phyloP scores from a whole-genome alignment of 2,329 filamentous ascomycete genomes.

The Rhytidhysteron rufulum region DNA sequence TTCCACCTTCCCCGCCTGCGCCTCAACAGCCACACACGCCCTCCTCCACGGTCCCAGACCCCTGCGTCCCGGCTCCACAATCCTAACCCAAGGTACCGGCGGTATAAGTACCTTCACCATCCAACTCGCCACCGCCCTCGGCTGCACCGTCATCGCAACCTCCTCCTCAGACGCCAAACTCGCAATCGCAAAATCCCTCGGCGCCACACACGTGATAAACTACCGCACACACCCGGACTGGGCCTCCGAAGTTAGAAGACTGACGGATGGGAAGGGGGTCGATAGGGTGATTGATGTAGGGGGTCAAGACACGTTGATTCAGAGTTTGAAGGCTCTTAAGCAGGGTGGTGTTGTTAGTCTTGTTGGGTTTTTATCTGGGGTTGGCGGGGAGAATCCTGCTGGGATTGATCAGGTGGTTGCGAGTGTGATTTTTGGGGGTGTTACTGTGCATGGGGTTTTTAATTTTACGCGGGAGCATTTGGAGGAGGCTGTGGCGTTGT shows the following conservation, averaged over 20 bases:
- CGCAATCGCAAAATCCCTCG: slow-evolving; percentile 30
- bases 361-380: slow-evolving; percentile 29
- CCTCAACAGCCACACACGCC: slow-evolving; percentile 8
- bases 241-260: slow-evolving; percentile 41
- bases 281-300: slow-evolving; percentile 42
- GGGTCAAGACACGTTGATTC: slow-evolving; percentile 37
- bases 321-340: slow-evolving; percentile 42
- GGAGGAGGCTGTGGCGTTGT: slow-evolving; percentile 5
- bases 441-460: slow-evolving; percentile 5
- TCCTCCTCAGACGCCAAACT: slow-evolving; percentile 51
- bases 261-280: slow-evolving; percentile 44
- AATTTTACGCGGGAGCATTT: slow-evolving; percentile 5
- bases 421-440: neutral
- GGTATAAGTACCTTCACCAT: slow-evolving; percentile 9
- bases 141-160: slow-evolving; percentile 46
- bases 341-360: slow-evolving; percentile 43
- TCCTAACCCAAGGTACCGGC: slow-evolving; percentile 8
- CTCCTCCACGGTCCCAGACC: slow-evolving; percentile 7
- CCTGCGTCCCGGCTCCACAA: slow-evolving; percentile 3
- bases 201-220: slow-evolving; percentile 48
- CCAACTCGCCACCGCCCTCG: slow-evolving; percentile 43
- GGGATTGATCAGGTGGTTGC: neutral
- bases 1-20: slow-evolving; percentile 6
- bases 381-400: slow-evolving; percentile 1
- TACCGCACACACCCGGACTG: slow-evolving; percentile 47